A percentile compares a stretch with the other conserved stretches of the same genome.
Conservation (phyloP, 2,329 filamentous ascomycete genomes). For the Dactylellina drechsleri region DNA sequence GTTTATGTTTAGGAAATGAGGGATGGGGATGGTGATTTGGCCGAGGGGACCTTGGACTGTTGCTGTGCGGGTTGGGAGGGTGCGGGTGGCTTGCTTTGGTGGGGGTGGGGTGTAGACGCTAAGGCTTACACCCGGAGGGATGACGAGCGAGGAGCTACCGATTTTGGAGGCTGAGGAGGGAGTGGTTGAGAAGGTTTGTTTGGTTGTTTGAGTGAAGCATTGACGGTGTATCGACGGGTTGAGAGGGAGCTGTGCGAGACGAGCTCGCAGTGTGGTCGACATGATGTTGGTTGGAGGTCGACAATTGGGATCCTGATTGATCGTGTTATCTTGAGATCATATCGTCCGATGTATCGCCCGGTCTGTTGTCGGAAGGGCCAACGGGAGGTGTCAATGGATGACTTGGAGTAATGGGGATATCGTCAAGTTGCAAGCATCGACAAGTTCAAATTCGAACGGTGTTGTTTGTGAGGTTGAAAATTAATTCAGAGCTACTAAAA, state of each 20-base stretch:
- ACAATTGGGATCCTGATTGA: background rate
- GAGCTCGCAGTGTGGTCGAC: constrained; percentile 34
- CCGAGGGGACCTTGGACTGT: constrained; percentile 64
- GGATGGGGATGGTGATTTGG: constrained; percentile 79
- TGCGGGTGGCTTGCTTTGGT: constrained; percentile 56
- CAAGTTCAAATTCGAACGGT: background rate
- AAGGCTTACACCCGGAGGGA: constrained; percentile 85
- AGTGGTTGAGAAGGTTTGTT: constrained; percentile 76
- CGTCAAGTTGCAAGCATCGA: too few species aligned
- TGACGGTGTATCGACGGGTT: constrained; percentile 38
- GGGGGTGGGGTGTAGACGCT: constrained; percentile 71
- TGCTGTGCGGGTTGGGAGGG: constrained; percentile 40
- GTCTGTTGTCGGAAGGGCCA: background rate
- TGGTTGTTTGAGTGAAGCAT: constrained; percentile 46
- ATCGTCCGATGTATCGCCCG: constrained; percentile 4
- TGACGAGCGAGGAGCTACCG: constrained; percentile 79
- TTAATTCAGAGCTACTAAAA: background rate
- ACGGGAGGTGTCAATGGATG: background rate
- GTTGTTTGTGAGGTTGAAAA: constrained; percentile 6
- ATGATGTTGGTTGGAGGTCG: constrained; percentile 7
- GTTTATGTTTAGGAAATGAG: constrained; percentile 72
- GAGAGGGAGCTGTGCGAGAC: constrained; percentile 33
- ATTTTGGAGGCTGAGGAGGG: constrained; percentile 79
- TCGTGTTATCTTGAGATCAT: constrained; percentile 39
- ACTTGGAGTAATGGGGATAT: too few species aligned